Conservation (phyloP, 441 rosid species). For the Pelargonium fulgidum region DNA sequence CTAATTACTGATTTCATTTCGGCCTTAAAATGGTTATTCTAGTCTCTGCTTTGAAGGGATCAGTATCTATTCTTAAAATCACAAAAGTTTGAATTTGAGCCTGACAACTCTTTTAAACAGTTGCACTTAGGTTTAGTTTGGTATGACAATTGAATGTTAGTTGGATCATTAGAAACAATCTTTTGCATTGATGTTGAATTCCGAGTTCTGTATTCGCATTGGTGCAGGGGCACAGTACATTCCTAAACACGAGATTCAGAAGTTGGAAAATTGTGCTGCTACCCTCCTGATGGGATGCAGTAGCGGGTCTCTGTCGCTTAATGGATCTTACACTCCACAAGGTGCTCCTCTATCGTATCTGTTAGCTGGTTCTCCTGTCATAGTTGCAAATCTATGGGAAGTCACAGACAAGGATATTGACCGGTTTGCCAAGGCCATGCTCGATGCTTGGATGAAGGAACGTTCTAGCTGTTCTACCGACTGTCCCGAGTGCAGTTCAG, state of each 20-base stretch:
- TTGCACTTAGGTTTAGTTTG: neutral
- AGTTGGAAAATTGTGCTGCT: slow-evolving; percentile 73
- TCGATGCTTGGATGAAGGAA: slow-evolving; percentile 72
- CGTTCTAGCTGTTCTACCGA: slow-evolving; percentile 37
- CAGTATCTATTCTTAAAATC: neutral
- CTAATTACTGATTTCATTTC: neutral
- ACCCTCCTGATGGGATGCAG: slow-evolving; percentile 71
- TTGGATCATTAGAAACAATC: too few relatives aligned
- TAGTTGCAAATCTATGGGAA: slow-evolving; percentile 85
- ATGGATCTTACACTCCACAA: slow-evolving; percentile 72
- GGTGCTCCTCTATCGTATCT: slow-evolving; percentile 74
- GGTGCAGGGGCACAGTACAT: slow-evolving; percentile 71
- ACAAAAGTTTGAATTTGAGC: neutral
- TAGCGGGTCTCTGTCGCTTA: slow-evolving; percentile 65
- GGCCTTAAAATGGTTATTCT: neutral
- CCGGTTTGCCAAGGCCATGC: slow-evolving; percentile 77
- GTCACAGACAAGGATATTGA: slow-evolving; percentile 95
- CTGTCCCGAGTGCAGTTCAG: slow-evolving; percentile 40
- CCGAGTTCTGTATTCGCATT: slow-evolving; percentile 4
- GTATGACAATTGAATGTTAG: neutral
- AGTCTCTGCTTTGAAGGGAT: neutral
- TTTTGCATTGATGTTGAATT: neutral
- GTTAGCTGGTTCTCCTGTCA: slow-evolving; percentile 77
- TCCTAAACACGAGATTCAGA: slow-evolving; percentile 56
- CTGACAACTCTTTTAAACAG: neutral